Evolutionary conservation across 441 rosid genomes (phyloP), one percentile per base, ranked within the genome.

Genomic region (Adansonia madagascariensis): DNA sequence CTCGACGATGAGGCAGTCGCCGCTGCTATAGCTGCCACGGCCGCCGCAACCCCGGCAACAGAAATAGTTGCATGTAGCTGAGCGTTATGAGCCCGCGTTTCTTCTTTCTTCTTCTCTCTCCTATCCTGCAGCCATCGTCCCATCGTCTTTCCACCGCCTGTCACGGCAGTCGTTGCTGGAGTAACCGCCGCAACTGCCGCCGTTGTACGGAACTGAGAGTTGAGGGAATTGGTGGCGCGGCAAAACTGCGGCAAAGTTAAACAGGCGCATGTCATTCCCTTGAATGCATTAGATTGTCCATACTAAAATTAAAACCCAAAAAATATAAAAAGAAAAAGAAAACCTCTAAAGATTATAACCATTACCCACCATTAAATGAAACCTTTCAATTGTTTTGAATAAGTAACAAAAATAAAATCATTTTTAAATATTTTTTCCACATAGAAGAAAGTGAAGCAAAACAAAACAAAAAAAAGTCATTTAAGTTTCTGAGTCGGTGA

Each of bases 101-200:
- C 98, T 80, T 95, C 98, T 71, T 86, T 93, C 82, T 90, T 92
- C 89, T 92, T 95, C 92, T 93, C 97, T 77, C 82, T 91, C 77
- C 97, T 77, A 4, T 93, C 98, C 77, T 91, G 93, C 46, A 92
- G 68, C 98, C 98, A 92, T 79, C 97, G 85, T 24, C 97, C 98
- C 9, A 95, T 90, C 0, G 98, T 95, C 85, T 91, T 89, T 0
- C 95, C 93, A 41, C 89, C 90, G 0, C 88, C 87, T 0, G 86
- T 82, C 9, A 78, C 83, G 3, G 82, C 87, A 0, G 86, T 79
- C 0, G 82, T 50, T 3, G 74, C 84, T 2, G 85, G 78, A 3
- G 79, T 79, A 18, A 86, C 61, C 0, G 84, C 49, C 14, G 83
- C 47, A 35, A 31, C 10, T 0, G 6, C 7, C 3, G 82, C 78